Conservation (phyloP, 345 rosid species). For the Salix arbutifolia region DNA sequence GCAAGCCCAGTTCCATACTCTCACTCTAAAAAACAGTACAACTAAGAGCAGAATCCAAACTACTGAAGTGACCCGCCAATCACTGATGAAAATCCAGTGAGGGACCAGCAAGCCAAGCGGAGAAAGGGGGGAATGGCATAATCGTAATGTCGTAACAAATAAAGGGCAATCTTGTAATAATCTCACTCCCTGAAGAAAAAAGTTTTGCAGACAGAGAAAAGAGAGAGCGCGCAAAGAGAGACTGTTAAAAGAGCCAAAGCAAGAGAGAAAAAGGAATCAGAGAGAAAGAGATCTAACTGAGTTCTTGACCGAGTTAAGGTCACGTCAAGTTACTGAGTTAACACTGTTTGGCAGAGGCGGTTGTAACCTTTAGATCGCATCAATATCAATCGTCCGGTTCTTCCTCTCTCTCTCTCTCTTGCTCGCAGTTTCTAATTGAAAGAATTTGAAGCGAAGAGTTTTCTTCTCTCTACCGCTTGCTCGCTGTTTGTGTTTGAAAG, state of each 20-base stretch:
- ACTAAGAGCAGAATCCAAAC: neutral
- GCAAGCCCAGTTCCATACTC: neutral
- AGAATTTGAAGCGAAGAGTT: slow-evolving; percentile 11
- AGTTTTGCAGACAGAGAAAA: slow-evolving; percentile 21
- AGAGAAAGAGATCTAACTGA: slow-evolving; percentile 43
- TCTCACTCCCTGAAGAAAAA: neutral
- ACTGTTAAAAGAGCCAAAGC: neutral
- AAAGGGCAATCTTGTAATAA: neutral
- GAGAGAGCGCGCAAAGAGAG: neutral
- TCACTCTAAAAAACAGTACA: neutral
- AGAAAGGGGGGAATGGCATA: neutral
- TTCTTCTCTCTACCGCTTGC: neutral
- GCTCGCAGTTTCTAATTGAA: neutral
- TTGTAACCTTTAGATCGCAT: slow-evolving; percentile 28
- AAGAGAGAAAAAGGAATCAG: slow-evolving; percentile 16
- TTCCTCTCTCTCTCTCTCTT: neutral
- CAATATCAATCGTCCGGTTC: slow-evolving; percentile 24
- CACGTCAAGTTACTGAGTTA: slow-evolving; percentile 18
- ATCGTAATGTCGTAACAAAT: neutral
- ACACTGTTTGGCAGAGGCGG: slow-evolving; percentile 14
- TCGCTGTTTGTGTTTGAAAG: neutral
- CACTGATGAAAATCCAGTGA: neutral
- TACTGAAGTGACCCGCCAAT: neutral
- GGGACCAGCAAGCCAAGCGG: neutral
- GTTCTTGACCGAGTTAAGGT: slow-evolving; percentile 31